Conservation (phyloP, 2,329 filamentous ascomycete genomes). For the Chaetomiaceae sp. region DNA sequence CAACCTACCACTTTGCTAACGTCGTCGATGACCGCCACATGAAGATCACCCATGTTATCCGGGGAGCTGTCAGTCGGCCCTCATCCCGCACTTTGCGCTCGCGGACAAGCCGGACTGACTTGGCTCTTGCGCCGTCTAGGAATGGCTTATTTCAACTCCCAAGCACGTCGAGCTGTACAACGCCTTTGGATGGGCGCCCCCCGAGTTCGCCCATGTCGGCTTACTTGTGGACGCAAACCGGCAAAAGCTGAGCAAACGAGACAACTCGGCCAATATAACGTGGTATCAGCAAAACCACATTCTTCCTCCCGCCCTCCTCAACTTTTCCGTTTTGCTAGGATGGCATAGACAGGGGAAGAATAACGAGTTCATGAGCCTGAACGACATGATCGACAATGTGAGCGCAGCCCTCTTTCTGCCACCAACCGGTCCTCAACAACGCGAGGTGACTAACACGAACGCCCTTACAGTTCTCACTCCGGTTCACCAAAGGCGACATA, state of each 20-base stretch:
- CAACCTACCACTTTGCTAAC: slow-evolving; percentile 96
- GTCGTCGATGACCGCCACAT: slow-evolving; percentile 95
- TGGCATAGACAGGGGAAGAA: slow-evolving; percentile 60
- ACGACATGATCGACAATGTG: slow-evolving; percentile 65
- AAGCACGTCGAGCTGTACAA: slow-evolving; percentile 65
- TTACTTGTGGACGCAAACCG: slow-evolving; percentile 62
- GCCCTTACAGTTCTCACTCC: slow-evolving; percentile 61
- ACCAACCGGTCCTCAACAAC: neutral
- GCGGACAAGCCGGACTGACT: neutral
- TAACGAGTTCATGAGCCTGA: slow-evolving; percentile 63
- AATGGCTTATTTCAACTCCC: slow-evolving; percentile 95
- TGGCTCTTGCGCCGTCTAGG: slow-evolving; percentile 38
- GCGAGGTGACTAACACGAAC: neutral
- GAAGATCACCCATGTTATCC: slow-evolving; percentile 91
- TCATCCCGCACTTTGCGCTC: neutral
- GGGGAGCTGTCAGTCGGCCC: slow-evolving; percentile 63
- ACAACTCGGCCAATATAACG: slow-evolving; percentile 47
- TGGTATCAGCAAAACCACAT: slow-evolving; percentile 43
- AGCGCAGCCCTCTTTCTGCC: slow-evolving; percentile 24
- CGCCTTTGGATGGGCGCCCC: slow-evolving; percentile 67
- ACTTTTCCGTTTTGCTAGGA: slow-evolving; percentile 80
- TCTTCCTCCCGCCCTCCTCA: slow-evolving; percentile 51
- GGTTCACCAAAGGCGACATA: slow-evolving; percentile 87
- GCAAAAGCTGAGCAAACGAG: slow-evolving; percentile 82
- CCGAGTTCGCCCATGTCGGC: slow-evolving; percentile 74